A percentile compares a stretch with the other conserved stretches of the same genome.
phyloP scores from a whole-genome alignment of 1,139 yeast genomes.

The Kluyveromyces sp. region DNA sequence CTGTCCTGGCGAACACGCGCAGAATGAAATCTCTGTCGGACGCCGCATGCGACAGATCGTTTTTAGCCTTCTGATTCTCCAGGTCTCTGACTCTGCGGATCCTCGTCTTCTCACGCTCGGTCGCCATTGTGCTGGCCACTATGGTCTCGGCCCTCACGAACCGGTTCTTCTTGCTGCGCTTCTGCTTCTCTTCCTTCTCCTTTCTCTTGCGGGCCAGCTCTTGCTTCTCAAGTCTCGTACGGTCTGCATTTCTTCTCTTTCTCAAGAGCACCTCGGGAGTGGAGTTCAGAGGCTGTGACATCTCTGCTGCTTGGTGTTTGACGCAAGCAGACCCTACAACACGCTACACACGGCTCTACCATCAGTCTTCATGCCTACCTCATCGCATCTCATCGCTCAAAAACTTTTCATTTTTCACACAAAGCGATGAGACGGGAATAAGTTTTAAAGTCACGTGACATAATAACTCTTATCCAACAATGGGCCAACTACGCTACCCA shows the following conservation, averaged over 20 bases:
- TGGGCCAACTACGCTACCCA: no score
- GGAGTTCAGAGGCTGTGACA: slow-evolving; percentile 46
- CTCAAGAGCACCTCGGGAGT: slow-evolving; percentile 71
- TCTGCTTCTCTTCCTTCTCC: slow-evolving; percentile 40
- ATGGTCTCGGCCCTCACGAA: slow-evolving; percentile 69
- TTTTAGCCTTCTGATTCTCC: slow-evolving; percentile 33
- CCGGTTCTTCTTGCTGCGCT: slow-evolving; percentile 39
- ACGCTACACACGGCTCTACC: neutral
- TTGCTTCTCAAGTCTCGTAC: slow-evolving; percentile 60
- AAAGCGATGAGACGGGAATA: no score
- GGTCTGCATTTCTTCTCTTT: slow-evolving; percentile 71
- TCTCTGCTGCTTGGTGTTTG: slow-evolving; percentile 1
- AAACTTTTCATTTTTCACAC: neutral
- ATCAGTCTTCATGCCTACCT: neutral
- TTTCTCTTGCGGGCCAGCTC: slow-evolving; percentile 38
- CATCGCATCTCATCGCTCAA: slow-evolving; percentile 6
- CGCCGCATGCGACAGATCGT: slow-evolving; percentile 22
- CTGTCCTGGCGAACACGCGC: slow-evolving; percentile 22
- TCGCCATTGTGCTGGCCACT: slow-evolving; percentile 56
- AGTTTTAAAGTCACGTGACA: neutral
- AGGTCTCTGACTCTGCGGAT: slow-evolving; percentile 52
- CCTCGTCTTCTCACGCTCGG: slow-evolving; percentile 61
- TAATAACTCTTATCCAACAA: no score
- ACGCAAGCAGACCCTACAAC: neutral
- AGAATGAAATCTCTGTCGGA: slow-evolving; percentile 27